Base-by-base conservation (phyloP, 495 filamentous ascomycete species). In the Monascus purpureus region DNA sequence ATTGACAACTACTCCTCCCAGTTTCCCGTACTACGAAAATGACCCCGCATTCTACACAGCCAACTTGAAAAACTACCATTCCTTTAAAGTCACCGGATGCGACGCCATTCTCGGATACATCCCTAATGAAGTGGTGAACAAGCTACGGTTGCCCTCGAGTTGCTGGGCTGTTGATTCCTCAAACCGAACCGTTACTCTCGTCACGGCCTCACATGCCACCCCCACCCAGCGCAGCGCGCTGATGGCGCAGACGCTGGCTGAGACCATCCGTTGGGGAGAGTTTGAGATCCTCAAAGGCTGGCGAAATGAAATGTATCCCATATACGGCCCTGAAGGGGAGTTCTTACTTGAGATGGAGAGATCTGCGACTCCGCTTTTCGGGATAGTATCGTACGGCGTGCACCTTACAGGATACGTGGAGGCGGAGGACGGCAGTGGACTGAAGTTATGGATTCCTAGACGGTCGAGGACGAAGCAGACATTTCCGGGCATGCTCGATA, bases 401-500 rank as follows among this genome's bases (percentile, higher is more conserved):
- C 92, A 97, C 53, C 73, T 93, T 73, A 88, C 73, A 8, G 80
- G 71, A 6, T 94, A 80, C 42, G 65, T 79, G 17, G 52, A 57
- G n/a, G 58, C 69, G 17, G 67, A 55, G 11, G 47, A 46, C 20
- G 13, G n/a, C 5, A 40, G 70, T 23, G 79, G 75, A 0, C 54
- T 92, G 18, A 74, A 75, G 41, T 69, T 99, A 22, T 93, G 90
- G 84, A 71, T 92, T 0, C 85, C 90, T 4, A 64, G 80, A 29
- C 63, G 90, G 7, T 68, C 83, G 15, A 63, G 60, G 26, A 70
- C 52, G 20, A 96, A 96, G 60, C 68, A 81, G 40, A 94, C 85
- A 0, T 96, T 85, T 42, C 75, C 77, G 2, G 65, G 77, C 6
- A 82, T 94, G 74, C 57, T 96, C 29, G 90, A 99, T 50, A 99